A percentile compares a stretch with the other conserved stretches of the same genome.
Conservation (phyloP, 371 early-diverging fungal genomes). For the Mucor circinelloides region DNA sequence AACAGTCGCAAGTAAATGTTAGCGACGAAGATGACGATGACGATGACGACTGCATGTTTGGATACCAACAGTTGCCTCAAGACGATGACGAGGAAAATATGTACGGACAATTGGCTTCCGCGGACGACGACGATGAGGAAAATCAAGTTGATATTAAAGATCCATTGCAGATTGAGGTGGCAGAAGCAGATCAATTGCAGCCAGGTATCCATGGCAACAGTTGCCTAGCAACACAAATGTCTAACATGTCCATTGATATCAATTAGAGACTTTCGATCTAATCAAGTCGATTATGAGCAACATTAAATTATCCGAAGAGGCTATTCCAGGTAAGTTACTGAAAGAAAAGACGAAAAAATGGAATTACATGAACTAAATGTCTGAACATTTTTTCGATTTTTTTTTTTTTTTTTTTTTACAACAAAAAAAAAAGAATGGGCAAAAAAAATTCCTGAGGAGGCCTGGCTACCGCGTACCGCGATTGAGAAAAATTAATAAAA, state of each 20-base stretch:
- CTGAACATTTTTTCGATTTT: neutral
- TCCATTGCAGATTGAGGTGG: slow-evolving; percentile 23
- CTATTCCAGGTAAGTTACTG: slow-evolving; percentile 35
- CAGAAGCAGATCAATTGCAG: slow-evolving; percentile 13
- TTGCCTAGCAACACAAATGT: neutral
- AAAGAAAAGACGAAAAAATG: slow-evolving; percentile 4
- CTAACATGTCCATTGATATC: neutral
- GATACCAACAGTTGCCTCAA: slow-evolving; percentile 38
- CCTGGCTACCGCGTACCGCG: slow-evolving; percentile 38
- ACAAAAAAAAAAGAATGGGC: slow-evolving; percentile 36
- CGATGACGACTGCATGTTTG: slow-evolving; percentile 14
- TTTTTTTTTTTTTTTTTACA: slow-evolving; percentile 2
- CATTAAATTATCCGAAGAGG: slow-evolving; percentile 32
- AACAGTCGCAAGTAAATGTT: neutral
- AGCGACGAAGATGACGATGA: slow-evolving; percentile 17
- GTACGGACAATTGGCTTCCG: slow-evolving; percentile 17
- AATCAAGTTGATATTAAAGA: neutral
- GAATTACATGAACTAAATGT: neutral
- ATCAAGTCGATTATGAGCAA: slow-evolving; percentile 45
- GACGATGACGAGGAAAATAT: slow-evolving; percentile 32
- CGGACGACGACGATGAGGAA: slow-evolving; percentile 23
- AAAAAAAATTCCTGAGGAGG: slow-evolving; percentile 39
- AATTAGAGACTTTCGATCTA: slow-evolving; percentile 33
- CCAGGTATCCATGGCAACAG: slow-evolving; percentile 19
- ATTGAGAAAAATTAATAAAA: slow-evolving; percentile 3